Evolutionary conservation across 345 rosid species (phyloP).

Genomic region (Rhodamnia argentea): DNA sequence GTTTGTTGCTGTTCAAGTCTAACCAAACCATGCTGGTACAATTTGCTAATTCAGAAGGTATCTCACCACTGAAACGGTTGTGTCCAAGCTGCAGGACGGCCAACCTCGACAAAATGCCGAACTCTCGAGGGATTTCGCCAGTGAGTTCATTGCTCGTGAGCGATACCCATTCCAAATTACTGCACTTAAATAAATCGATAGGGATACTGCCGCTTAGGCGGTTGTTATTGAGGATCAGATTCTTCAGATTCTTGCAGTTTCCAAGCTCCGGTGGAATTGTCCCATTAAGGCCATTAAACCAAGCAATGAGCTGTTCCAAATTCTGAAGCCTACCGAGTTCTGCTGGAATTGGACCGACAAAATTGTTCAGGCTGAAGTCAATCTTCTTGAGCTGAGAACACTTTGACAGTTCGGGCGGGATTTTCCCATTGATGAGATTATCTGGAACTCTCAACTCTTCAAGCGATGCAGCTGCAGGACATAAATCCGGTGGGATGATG

Average conservation of each 20-base stretch:
- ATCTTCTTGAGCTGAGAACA: slow-evolving; percentile 63
- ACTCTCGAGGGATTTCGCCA: slow-evolving; percentile 55
- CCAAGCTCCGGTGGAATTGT: slow-evolving; percentile 70
- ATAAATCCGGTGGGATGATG: slow-evolving; percentile 60
- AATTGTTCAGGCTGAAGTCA: slow-evolving; percentile 78
- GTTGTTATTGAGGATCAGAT: slow-evolving; percentile 79
- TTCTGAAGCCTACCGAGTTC: slow-evolving; percentile 70
- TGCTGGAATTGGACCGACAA: slow-evolving; percentile 71
- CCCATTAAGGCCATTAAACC: slow-evolving; percentile 82
- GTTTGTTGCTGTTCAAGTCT: slow-evolving; percentile 78
- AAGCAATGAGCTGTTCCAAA: slow-evolving; percentile 83
- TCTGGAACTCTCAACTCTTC: slow-evolving; percentile 82
- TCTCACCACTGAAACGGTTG: slow-evolving; percentile 79
- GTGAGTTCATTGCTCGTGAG: slow-evolving; percentile 68
- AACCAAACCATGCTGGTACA: slow-evolving; percentile 90
- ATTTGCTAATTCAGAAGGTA: slow-evolving; percentile 69
- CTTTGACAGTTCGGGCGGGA: slow-evolving; percentile 60
- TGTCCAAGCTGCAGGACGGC: slow-evolving; percentile 95
- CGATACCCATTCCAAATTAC: slow-evolving; percentile 90
- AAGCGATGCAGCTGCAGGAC: slow-evolving; percentile 69
- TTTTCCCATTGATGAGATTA: slow-evolving; percentile 57
- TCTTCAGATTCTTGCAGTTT: slow-evolving; percentile 56
- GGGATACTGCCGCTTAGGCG: slow-evolving; percentile 73
- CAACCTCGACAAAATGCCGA: slow-evolving; percentile 58
- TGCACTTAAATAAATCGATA: slow-evolving; percentile 59